Evolutionary conservation across 805 yeast genomes (phyloP), one percentile per base, ranked within the genome.

Genomic region (Wickerhamiella musiphila): DNA sequence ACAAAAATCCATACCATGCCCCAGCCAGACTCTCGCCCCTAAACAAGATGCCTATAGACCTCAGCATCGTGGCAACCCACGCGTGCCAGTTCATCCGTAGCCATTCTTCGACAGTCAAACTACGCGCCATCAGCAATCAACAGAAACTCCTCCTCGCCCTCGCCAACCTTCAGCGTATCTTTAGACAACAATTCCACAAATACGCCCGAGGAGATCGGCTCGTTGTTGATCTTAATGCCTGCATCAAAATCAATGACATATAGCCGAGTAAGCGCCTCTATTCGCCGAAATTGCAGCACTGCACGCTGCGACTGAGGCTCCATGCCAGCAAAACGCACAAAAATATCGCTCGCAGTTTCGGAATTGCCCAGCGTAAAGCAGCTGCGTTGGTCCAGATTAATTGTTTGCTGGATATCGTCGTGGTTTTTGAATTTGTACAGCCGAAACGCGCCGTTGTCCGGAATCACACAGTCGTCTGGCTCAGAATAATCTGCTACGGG

Each of bases 161-260:
- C 6, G 13, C 62, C 61, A 34, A 63, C 56, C 14, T 40, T 41
- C 6, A 64, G 28, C 2, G 59, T 39, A 43, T 64, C 70, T 29
- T 59, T 58, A 19, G 46, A 48, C 32, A 43, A 51, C 18, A 64
- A 40, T 40, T 60, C 63, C 6, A 64, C 49, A 35, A 54, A 64
- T 26, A 60, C 45, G 12, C 57, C 47, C 2, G 51, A 35, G 13
- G 65, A 63, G 2, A 62, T 38, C 17, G 43, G 52, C 9, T 47
- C 47, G 7, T 53, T 60, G 40, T 64, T 64, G 26, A 64, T 34
- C 6, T 41, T 37, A 2, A 68, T 61, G 1, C 66, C 66, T 41
- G 61, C 60, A 10, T 57, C 59, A 18, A 64, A 41, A 36, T 63
- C 68, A 18, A 62, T 57, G 5, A 64, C 33, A 35, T 58, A 62